Conservation (phyloP, 176 grass and related monocot genomes). For the Phoenix roebelenii region DNA sequence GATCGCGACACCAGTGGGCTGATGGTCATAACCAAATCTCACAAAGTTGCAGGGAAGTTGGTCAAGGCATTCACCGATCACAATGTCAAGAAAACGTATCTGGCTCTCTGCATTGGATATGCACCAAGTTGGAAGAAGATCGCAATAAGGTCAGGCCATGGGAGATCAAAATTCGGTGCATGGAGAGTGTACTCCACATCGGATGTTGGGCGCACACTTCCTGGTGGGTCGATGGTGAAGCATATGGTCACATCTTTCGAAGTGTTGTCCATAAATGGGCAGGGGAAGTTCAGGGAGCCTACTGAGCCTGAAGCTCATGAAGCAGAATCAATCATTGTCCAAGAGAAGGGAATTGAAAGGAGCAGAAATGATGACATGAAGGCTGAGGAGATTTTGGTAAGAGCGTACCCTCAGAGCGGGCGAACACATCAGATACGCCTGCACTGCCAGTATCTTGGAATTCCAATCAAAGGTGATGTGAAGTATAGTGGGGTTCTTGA, state of each 20-base stretch:
- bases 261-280: constrained; percentile 42
- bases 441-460: constrained; percentile 78
- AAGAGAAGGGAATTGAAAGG: constrained; percentile 30
- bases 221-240: constrained; percentile 61
- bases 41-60: constrained; percentile 61
- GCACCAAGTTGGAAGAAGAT: constrained; percentile 43
- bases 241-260: constrained; percentile 73
- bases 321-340: constrained; percentile 32
- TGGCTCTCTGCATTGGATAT: constrained; percentile 54
- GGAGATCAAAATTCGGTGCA: constrained; percentile 72
- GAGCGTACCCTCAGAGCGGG: constrained; percentile 83
- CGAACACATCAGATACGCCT: constrained; percentile 87
- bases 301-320: constrained; percentile 20
- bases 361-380: constrained; percentile 15
- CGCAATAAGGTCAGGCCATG: constrained; percentile 68
- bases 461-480: constrained; percentile 78
- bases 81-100: constrained; percentile 72
- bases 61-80: constrained; percentile 83
- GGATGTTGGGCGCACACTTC: constrained; percentile 47
- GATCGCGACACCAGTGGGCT: constrained; percentile 91
- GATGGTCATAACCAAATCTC: constrained; percentile 93
- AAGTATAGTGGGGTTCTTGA: constrained; percentile 71
- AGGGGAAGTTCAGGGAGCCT: constrained; percentile 39
- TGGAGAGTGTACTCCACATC: constrained; percentile 61
- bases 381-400: constrained; percentile 43